phyloP scores from a whole-genome alignment of 176 grass and related monocot genomes.

The Coix lacrymajobi region DNA sequence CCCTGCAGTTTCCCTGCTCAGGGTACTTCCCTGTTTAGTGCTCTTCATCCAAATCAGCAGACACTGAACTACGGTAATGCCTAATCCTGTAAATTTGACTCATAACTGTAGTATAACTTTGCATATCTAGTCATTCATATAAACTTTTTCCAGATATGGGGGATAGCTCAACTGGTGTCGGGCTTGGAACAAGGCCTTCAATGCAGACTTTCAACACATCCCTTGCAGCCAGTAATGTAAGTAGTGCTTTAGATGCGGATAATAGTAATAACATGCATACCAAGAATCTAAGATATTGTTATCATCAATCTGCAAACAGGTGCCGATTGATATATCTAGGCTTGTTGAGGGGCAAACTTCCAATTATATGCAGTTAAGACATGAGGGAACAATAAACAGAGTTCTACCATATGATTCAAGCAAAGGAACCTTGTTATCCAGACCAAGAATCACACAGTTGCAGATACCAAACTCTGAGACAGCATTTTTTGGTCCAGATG shows the following conservation, averaged over 20 bases:
- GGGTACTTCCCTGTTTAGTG: conserved; percentile 2
- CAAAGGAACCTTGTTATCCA: conserved; percentile 4
- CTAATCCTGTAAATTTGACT: neutral
- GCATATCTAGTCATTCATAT: neutral
- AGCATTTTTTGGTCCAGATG: conserved; percentile 14
- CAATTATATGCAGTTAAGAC: conserved; percentile 10
- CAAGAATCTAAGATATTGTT: conserved; percentile 17
- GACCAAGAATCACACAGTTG: conserved; percentile 18
- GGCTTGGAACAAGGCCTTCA: conserved; percentile 12
- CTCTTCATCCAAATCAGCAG: conserved; percentile 16
- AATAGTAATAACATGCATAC: neutral
- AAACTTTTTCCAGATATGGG: conserved; percentile 18
- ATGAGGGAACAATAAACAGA: neutral
- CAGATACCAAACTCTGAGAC: conserved; percentile 19
- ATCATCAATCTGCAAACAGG: conserved; percentile 27
- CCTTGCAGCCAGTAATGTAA: conserved; percentile 27
- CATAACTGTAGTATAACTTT: neutral
- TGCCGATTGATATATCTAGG: conserved; percentile 12
- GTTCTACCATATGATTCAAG: conserved; percentile 15
- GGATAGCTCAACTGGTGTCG: neutral
- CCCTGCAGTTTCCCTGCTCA: conserved; percentile 6
- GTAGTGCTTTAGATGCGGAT: neutral
- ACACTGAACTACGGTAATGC: conserved; percentile 25
- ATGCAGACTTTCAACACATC: conserved; percentile 1
- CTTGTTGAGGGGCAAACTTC: conserved; percentile 20